Conservation (phyloP, 164 flowering plant genomes). For the Kingdonia uniflora region DNA sequence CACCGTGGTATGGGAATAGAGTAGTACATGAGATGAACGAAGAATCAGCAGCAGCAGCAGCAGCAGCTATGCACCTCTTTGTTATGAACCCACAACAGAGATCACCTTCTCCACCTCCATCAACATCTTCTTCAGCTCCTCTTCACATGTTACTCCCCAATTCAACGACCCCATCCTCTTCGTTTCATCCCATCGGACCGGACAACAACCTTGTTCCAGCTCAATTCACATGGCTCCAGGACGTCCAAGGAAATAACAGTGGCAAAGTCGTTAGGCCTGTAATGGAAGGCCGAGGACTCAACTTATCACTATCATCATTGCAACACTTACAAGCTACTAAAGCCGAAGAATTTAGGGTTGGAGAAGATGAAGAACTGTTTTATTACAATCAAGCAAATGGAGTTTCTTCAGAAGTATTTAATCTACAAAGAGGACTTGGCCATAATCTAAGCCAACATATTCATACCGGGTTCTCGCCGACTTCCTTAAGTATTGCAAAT, state of each 20-base stretch:
- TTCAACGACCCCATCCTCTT: constrained; percentile 16
- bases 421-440: constrained; percentile 15
- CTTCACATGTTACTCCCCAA: constrained; percentile 40
- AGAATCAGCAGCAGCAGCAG: constrained; percentile 32
- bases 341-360: constrained; percentile 52
- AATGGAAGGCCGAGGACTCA: constrained; percentile 35
- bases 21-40: constrained; percentile 5
- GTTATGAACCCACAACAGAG: constrained; percentile 60
- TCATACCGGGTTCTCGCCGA: constrained; percentile 39
- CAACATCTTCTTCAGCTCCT: constrained; percentile 21
- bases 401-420: constrained; percentile 2
- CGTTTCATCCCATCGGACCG: constrained; percentile 9
- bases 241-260: constrained; percentile 16
- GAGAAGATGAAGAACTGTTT: constrained; percentile 25
- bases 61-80: constrained; percentile 79
- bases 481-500: constrained; percentile 15
- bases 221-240: constrained; percentile 15
- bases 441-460: constrained; percentile 6
- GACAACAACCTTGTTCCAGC: neutral
- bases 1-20: constrained; percentile 31
- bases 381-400: constrained; percentile 27
- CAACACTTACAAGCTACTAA: constrained; percentile 57
- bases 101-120: constrained; percentile 32
- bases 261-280: too few relatives aligned
- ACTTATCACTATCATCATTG: constrained; percentile 55